A percentile compares a stretch with the other conserved stretches of the same genome.
These are phyloP conservation scores for Fusarium xyrophilum DNA, from an alignment of 2,329 filamentous ascomycete species.

Conservation along the genomic window DNA sequence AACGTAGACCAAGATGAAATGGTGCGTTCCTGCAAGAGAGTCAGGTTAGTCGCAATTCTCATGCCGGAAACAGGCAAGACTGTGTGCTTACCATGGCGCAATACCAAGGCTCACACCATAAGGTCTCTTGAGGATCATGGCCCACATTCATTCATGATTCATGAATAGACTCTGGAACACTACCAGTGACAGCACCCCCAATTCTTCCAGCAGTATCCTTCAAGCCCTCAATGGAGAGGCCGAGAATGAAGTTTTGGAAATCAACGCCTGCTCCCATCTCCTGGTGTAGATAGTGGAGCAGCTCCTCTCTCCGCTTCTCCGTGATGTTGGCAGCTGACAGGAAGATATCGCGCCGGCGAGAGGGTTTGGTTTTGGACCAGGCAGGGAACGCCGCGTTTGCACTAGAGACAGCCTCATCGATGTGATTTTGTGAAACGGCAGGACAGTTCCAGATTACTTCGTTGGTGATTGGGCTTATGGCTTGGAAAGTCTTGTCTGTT, in stretches of 20 bases:
- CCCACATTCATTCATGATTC: conserved; percentile 30
- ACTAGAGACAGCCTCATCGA: conserved; percentile 1
- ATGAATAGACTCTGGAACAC: conserved; percentile 36
- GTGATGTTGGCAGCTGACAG: conserved; percentile 14
- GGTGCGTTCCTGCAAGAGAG: background rate
- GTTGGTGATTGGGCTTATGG: conserved; percentile 9
- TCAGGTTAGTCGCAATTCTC: background rate
- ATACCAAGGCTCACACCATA: conserved; percentile 25
- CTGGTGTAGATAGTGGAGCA: conserved; percentile 2
- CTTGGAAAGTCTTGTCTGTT: conserved; percentile 3
- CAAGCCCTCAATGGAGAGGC: conserved; percentile 42
- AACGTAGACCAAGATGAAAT: background rate
- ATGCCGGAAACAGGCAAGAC: accelerated
- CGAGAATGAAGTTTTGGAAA: conserved; percentile 42
- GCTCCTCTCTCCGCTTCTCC: background rate
- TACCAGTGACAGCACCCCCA: conserved; percentile 37
- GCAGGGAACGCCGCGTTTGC: conserved; percentile 5
- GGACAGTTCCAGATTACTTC: conserved; percentile 15
- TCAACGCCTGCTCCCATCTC: conserved; percentile 16
- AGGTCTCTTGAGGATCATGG: conserved; percentile 19
- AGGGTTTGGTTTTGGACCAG: conserved; percentile 15
- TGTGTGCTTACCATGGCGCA: background rate
- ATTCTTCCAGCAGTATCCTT: conserved; percentile 48
- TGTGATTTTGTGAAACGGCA: conserved; percentile 1
- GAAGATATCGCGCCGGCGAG: conserved; percentile 11